Evolutionary conservation across 2,329 filamentous ascomycete species (phyloP).

Genomic region (Diaporthe sp.): DNA sequence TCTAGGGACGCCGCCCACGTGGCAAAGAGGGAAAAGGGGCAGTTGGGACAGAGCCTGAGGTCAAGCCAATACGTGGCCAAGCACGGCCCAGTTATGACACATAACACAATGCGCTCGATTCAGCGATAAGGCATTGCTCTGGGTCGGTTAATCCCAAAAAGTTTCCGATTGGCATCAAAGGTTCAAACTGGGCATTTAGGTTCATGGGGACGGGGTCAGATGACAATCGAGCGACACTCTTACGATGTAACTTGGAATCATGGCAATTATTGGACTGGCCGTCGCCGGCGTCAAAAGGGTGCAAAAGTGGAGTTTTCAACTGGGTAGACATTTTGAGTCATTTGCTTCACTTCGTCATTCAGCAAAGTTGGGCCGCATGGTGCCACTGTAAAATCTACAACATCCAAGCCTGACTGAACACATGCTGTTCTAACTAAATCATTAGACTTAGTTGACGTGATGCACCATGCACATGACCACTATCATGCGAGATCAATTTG

Average conservation of each 20-base stretch:
- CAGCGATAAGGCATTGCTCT: neutral
- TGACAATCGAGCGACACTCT: conserved; percentile 24
- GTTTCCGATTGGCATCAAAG: neutral
- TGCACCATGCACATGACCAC: neutral
- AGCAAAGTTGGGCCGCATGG: neutral
- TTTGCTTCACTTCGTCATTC: neutral
- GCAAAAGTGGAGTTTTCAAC: conserved; percentile 5
- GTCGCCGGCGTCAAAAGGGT: conserved; percentile 8
- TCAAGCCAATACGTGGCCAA: neutral
- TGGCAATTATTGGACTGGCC: neutral
- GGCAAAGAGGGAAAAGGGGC: neutral
- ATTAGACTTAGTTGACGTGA: neutral
- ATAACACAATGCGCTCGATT: neutral
- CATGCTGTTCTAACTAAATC: neutral
- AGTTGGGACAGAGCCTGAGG: no score
- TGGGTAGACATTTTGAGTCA: conserved; percentile 23
- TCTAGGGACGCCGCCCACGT: neutral
- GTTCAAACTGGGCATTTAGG: neutral
- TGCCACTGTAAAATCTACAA: neutral
- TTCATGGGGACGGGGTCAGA: neutral
- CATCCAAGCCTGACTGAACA: neutral
- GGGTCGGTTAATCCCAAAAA: neutral
- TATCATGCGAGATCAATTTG: neutral
- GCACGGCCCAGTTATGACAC: neutral
- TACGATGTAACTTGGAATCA: conserved; percentile 10